phyloP scores from a whole-genome alignment of 352 stramenopile species.

The Pythium aristosporum region DNA sequence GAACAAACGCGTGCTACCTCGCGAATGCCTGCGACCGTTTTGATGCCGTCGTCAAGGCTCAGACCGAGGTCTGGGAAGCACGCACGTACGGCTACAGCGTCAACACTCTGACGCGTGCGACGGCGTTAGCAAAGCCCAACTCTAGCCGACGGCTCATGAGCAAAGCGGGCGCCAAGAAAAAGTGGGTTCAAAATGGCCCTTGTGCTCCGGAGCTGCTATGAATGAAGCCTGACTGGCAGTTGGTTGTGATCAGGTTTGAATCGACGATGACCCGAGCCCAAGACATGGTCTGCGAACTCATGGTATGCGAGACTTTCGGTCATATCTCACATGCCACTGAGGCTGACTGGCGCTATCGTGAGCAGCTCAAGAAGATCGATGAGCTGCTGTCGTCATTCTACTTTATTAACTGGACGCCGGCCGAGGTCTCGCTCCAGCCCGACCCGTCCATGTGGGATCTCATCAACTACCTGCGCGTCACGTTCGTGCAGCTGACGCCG shows the following conservation, averaged over 20 bases:
- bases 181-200: slow-evolving; percentile 18
- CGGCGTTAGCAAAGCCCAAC: slow-evolving; percentile 39
- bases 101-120: slow-evolving; percentile 41
- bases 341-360: neutral
- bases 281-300: slow-evolving; percentile 83
- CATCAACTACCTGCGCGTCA: slow-evolving; percentile 85
- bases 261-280: slow-evolving; percentile 73
- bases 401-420: slow-evolving; percentile 74
- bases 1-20: slow-evolving; percentile 69
- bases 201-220: no score
- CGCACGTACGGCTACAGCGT: slow-evolving; percentile 71
- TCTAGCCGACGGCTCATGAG: slow-evolving; percentile 50
- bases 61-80: slow-evolving; percentile 71
- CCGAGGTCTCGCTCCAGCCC: slow-evolving; percentile 51
- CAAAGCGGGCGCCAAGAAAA: slow-evolving; percentile 75
- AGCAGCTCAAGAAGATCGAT: slow-evolving; percentile 80
- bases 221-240: neutral
- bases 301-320: slow-evolving; percentile 38
- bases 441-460: slow-evolving; percentile 82
- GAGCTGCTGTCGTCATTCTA: slow-evolving; percentile 74
- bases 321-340: no score
- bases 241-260: slow-evolving; percentile 41
- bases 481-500: slow-evolving; percentile 60
- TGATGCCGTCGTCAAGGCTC: slow-evolving; percentile 55
- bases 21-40: slow-evolving; percentile 68